A percentile compares a stretch with the other conserved stretches of the same genome.
These are phyloP conservation scores for Crithidia sp. DNA, from an alignment of 208 protist species.

Conservation along the genomic window DNA sequence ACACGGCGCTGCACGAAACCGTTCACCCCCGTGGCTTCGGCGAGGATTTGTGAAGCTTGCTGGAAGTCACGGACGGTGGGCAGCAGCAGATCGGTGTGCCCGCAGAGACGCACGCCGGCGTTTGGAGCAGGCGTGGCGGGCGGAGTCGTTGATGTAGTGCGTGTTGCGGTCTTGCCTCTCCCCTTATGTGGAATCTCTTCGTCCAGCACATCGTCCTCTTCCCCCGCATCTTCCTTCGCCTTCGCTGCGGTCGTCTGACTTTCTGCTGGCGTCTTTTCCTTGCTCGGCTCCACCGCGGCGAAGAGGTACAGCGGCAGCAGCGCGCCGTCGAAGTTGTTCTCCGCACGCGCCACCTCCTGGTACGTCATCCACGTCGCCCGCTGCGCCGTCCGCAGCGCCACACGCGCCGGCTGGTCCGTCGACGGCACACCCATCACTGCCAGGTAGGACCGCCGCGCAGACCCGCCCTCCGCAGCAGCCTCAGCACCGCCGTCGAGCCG, in stretches of 20 bases:
- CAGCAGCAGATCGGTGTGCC: not conserved
- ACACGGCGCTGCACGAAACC: not conserved
- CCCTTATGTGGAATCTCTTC: not conserved
- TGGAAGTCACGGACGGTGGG: not conserved
- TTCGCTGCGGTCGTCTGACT: not conserved
- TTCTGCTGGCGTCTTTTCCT: not conserved
- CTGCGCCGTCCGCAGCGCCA: slow-evolving; percentile 13
- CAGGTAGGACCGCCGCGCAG: not conserved
- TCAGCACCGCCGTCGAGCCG: not conserved
- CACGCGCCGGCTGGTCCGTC: slow-evolving; percentile 5
- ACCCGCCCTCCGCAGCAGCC: not conserved
- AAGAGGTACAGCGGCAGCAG: slow-evolving; percentile 30
- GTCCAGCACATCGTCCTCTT: not conserved
- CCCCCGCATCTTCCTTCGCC: not conserved
- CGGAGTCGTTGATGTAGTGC: not conserved
- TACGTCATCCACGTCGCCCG: slow-evolving; percentile 23
- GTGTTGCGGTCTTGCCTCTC: not conserved
- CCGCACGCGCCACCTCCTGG: slow-evolving; percentile 7
- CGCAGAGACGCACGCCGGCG: not conserved
- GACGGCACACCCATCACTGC: slow-evolving; percentile 31
- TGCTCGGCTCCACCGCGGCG: slow-evolving; percentile 6
- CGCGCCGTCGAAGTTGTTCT: slow-evolving; percentile 17
- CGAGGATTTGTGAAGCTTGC: not conserved
- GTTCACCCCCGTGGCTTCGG: not conserved
- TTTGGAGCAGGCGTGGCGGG: not conserved